Percentiles rank a stretch among this genome's conserved stretches.
phyloP scores from a whole-genome alignment of 306 rosid species.

The Fagus crenata region DNA sequence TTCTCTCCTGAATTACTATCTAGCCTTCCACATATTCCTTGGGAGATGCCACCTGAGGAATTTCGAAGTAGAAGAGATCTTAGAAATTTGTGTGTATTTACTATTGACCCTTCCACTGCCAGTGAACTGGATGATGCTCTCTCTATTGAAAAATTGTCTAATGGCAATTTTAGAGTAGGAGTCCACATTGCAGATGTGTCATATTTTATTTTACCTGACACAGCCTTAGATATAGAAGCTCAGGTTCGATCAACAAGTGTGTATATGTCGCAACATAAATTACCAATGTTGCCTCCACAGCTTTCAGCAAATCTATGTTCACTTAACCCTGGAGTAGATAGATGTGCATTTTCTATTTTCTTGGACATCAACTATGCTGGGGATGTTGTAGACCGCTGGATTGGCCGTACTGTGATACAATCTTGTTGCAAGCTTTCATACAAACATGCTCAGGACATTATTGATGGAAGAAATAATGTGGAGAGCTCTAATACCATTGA shows the following conservation, averaged over 20 bases:
- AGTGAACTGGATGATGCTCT: slow-evolving; percentile 93
- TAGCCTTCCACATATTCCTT: slow-evolving; percentile 59
- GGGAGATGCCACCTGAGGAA: slow-evolving; percentile 77
- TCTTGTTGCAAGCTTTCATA: slow-evolving; percentile 95
- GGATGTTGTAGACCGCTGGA: slow-evolving; percentile 66
- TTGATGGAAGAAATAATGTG: slow-evolving; percentile 46
- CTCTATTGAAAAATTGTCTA: slow-evolving; percentile 66
- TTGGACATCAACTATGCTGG: slow-evolving; percentile 60
- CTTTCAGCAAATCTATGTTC: slow-evolving; percentile 75
- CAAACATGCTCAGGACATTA: slow-evolving; percentile 69
- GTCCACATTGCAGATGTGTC: slow-evolving; percentile 85
- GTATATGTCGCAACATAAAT: slow-evolving; percentile 56
- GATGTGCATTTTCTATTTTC: slow-evolving; percentile 75
- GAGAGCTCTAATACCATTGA: slow-evolving; percentile 30
- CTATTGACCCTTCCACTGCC: slow-evolving; percentile 85
- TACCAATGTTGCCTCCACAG: slow-evolving; percentile 77
- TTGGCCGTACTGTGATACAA: slow-evolving; percentile 76
- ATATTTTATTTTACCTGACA: slow-evolving; percentile 72
- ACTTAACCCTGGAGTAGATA: slow-evolving; percentile 80
- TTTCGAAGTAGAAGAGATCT: slow-evolving; percentile 62
- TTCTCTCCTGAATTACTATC: slow-evolving; percentile 63
- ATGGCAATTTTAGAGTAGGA: slow-evolving; percentile 76
- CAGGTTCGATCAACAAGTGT: slow-evolving; percentile 75
- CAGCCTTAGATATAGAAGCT: slow-evolving; percentile 71
- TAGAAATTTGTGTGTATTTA: slow-evolving; percentile 69